A percentile compares a stretch with the other conserved stretches of the same genome.
Evolutionary conservation across 1,284 basidiomycete genomes (phyloP).

Genomic region (Ganoderma meredithae): DNA sequence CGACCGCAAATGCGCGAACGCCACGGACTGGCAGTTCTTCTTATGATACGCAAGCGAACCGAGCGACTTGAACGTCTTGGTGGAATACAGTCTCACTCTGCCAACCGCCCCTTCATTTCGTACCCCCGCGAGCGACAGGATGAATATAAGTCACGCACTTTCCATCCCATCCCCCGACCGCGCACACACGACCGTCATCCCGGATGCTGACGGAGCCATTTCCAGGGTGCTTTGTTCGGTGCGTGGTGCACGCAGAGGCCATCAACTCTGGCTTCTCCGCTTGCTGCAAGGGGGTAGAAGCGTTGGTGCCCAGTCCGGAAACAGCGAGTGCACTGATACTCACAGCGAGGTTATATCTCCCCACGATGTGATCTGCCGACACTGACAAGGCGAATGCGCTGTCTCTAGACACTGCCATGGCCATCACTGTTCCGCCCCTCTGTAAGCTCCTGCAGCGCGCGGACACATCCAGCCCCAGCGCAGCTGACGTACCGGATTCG

Average conservation of each 20-base stretch:
- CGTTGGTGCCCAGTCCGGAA: not conserved
- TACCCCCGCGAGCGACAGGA: not conserved
- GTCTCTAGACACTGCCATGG: conserved; percentile 73
- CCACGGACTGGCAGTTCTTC: conserved; percentile 70
- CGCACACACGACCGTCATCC: conserved; percentile 79
- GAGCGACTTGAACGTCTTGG: conserved; percentile 77
- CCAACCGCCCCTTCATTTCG: not conserved
- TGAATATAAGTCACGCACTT: conserved; percentile 55
- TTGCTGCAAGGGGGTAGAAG: conserved; percentile 14
- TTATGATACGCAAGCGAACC: conserved; percentile 86
- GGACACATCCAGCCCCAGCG: not conserved
- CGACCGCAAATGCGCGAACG: conserved; percentile 59
- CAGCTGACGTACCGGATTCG: conserved; percentile 70
- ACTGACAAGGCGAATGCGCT: conserved; percentile 75
- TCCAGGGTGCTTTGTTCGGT: conserved; percentile 81
- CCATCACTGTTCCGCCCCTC: conserved; percentile 73
- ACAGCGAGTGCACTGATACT: conserved; percentile 26
- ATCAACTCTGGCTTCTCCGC: conserved; percentile 25
- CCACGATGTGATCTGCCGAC: conserved; percentile 85
- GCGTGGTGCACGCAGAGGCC: conserved; percentile 39
- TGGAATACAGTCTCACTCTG: conserved; percentile 83
- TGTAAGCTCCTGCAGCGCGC: not conserved
- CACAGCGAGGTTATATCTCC: conserved; percentile 70
- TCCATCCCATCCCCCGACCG: conserved; percentile 90
- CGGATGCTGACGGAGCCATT: conserved; percentile 78